Percentiles rank a stretch among this genome's conserved stretches.
Evolutionary conservation across 805 yeast species (phyloP).

Genomic region (Candida ascalaphidarum): DNA sequence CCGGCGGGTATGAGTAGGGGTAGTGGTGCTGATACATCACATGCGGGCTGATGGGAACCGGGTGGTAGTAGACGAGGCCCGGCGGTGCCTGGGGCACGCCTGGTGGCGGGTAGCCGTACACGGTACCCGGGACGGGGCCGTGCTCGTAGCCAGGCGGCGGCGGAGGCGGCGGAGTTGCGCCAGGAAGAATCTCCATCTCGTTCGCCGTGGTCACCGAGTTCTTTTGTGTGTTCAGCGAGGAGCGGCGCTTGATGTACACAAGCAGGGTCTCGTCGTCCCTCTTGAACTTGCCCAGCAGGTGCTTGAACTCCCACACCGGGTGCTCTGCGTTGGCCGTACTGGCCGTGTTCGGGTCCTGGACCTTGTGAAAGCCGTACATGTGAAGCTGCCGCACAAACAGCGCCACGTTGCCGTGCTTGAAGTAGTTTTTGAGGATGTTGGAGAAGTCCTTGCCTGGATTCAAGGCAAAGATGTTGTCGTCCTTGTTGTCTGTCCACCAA

Average conservation of each 20-base stretch:
- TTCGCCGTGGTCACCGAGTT: slow-evolving; percentile 3
- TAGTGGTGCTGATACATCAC: slow-evolving; percentile 5
- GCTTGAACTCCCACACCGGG: slow-evolving; percentile 51
- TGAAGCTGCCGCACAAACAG: slow-evolving; percentile 90
- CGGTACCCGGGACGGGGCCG: not conserved
- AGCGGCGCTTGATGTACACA: slow-evolving; percentile 40
- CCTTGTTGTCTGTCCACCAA: slow-evolving; percentile 39
- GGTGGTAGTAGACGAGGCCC: slow-evolving; percentile 3
- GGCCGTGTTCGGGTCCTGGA: slow-evolving; percentile 30
- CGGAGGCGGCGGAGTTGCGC: slow-evolving; percentile 4
- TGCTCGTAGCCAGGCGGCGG: slow-evolving; percentile 5
- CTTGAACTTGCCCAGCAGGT: slow-evolving; percentile 40
- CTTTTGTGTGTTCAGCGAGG: slow-evolving; percentile 25
- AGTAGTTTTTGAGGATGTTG: slow-evolving; percentile 56
- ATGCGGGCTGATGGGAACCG: slow-evolving; percentile 2
- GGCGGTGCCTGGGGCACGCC: slow-evolving; percentile 1
- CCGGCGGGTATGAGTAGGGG: too few relatives aligned
- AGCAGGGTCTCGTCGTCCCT: slow-evolving; percentile 39
- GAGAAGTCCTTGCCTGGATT: slow-evolving; percentile 59
- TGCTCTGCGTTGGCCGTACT: slow-evolving; percentile 3
- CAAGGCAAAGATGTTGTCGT: slow-evolving; percentile 51
- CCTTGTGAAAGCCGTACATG: slow-evolving; percentile 94
- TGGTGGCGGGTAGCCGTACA: slow-evolving; percentile 1
- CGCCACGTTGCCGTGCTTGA: slow-evolving; percentile 91
- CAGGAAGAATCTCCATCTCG: slow-evolving; percentile 1